A percentile compares a stretch with the other conserved stretches of the same genome.
phyloP scores from a whole-genome alignment of 2,329 filamentous ascomycete genomes.

The Clonostachys byssicola region DNA sequence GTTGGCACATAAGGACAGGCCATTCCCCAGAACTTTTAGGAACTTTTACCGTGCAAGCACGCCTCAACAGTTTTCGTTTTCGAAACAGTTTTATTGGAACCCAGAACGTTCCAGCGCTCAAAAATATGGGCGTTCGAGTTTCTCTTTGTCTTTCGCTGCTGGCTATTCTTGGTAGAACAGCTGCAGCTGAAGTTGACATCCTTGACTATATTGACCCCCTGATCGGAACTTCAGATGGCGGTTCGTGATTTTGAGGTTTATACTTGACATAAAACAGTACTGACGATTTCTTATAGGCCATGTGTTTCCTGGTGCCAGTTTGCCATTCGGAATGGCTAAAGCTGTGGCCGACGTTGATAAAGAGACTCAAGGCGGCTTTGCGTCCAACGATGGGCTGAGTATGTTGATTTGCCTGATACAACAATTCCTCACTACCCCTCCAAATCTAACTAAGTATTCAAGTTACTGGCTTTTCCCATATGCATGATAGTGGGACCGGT shows the following conservation, averaged over 20 bases:
- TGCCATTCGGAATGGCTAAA: conserved; percentile 49
- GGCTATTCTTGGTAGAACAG: no score
- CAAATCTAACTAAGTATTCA: neutral
- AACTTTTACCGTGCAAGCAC: no score
- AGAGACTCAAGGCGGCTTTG: conserved; percentile 15
- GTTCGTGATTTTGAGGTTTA: neutral
- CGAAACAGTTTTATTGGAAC: no score
- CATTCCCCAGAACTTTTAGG: no score
- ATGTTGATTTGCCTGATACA: neutral
- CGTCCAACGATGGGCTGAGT: conserved; percentile 3
- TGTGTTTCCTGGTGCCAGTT: conserved; percentile 35
- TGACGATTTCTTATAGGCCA: conserved; percentile 20
- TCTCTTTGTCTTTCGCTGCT: no score
- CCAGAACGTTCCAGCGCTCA: no score
- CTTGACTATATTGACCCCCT: conserved; percentile 1
- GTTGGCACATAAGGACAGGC: no score
- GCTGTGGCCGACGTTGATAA: conserved; percentile 48
- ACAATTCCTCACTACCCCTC: neutral
- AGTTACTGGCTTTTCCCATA: conserved; percentile 22
- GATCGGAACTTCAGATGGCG: conserved; percentile 2
- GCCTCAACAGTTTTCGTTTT: no score
- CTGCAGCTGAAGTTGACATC: neutral
- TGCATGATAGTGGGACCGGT: conserved; percentile 21
- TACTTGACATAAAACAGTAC: neutral
- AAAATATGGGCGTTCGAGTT: no score